A percentile compares a stretch with the other conserved stretches of the same genome.
Conservation (phyloP, 345 rosid species). For the Hibiscus trionum region DNA sequence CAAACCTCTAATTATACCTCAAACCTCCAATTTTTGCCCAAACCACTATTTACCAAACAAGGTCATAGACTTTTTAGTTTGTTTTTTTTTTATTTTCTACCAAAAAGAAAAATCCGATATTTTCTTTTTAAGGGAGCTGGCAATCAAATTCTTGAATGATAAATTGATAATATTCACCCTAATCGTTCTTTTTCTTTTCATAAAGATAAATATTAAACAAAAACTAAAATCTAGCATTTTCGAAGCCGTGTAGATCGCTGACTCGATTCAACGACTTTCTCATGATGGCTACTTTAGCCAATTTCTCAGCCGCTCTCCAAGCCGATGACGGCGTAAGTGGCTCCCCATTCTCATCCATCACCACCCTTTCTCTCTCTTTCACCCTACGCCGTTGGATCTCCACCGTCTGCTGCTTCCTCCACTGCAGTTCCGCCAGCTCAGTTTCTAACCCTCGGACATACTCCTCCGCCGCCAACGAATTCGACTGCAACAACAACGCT, state of each 20-base stretch:
- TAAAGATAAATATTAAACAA: background rate
- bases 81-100: too few species aligned
- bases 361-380: slow-evolving; percentile 28
- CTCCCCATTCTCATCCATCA: slow-evolving; percentile 68
- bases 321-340: slow-evolving; percentile 79
- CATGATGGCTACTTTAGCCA: slow-evolving; percentile 81
- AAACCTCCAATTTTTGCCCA: too few species aligned
- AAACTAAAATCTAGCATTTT: slow-evolving; percentile 79
- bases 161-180: background rate
- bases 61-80: too few species aligned
- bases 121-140: background rate
- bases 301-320: slow-evolving; percentile 87
- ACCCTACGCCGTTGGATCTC: slow-evolving; percentile 29
- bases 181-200: background rate
- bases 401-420: slow-evolving; percentile 37
- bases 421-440: slow-evolving; percentile 58
- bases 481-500: slow-evolving; percentile 45
- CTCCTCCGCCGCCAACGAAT: slow-evolving; percentile 30
- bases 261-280: slow-evolving; percentile 66
- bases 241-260: slow-evolving; percentile 93
- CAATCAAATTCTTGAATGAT: background rate
- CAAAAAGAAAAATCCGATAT: background rate
- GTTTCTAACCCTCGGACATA: slow-evolving; percentile 40
- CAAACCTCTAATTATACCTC: too few species aligned
- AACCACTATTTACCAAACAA: too few species aligned